Conservation (phyloP, 768 basidiomycete genomes). For the Pleurotus ostreatus region DNA sequence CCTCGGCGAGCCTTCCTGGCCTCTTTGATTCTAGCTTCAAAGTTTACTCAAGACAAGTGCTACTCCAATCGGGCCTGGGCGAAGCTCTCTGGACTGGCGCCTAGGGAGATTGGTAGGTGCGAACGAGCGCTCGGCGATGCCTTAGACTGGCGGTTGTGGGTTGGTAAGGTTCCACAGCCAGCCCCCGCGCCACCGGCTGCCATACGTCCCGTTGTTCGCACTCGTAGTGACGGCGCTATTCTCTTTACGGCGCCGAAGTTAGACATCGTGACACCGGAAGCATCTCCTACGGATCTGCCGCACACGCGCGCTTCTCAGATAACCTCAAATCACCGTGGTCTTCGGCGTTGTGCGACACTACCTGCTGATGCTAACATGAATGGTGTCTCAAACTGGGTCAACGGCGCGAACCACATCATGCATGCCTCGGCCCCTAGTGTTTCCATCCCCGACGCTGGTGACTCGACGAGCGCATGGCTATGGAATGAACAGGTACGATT, state of each 20-base stretch:
- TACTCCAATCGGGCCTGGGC: constrained; percentile 96
- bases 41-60: constrained; percentile 90
- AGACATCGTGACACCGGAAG: constrained; percentile 3
- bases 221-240: constrained; percentile 46
- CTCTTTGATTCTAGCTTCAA: constrained; percentile 83
- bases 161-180: constrained; percentile 56
- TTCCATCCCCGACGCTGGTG: not conserved
- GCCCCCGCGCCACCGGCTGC: constrained; percentile 16
- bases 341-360: constrained; percentile 40
- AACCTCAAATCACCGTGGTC: constrained; percentile 12
- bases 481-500: constrained; percentile 1
- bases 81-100: constrained; percentile 83
- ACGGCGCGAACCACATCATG: not conserved
- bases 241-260: constrained; percentile 8
- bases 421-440: not conserved
- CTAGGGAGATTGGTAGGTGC: constrained; percentile 82
- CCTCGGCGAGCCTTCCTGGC: constrained; percentile 88
- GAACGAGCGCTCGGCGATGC: constrained; percentile 86
- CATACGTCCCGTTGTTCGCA: constrained; percentile 39
- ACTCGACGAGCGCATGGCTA: not conserved
- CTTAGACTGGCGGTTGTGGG: constrained; percentile 90
- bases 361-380: constrained; percentile 28
- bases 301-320: not conserved
- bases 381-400: not conserved
- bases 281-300: not conserved